Conservation (phyloP, 495 filamentous ascomycete species). For the Tuber umbilicatum region DNA sequence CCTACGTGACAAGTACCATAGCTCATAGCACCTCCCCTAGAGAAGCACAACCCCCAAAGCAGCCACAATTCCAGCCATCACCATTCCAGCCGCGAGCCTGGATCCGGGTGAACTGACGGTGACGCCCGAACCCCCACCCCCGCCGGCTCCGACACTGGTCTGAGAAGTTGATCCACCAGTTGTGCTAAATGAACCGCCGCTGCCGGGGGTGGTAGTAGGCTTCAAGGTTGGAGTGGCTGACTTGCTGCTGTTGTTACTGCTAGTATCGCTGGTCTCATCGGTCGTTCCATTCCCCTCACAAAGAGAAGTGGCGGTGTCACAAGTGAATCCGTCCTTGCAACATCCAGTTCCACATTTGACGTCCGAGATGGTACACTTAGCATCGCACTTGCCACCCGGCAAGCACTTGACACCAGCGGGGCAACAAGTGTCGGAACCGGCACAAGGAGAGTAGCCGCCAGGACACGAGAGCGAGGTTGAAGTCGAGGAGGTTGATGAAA, state of each 20-base stretch:
- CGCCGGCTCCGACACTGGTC: background rate
- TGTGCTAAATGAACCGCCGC: background rate
- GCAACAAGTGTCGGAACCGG: background rate
- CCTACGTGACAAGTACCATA: background rate
- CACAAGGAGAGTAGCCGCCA: background rate
- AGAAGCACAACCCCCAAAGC: background rate
- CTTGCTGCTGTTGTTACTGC: background rate
- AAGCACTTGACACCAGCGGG: background rate
- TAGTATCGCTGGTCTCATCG: background rate
- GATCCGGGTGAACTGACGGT: background rate
- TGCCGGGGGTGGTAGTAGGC: background rate
- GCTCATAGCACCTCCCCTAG: background rate
- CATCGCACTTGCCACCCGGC: background rate
- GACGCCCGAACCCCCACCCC: background rate
- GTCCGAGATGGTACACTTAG: background rate
- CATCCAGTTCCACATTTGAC: background rate
- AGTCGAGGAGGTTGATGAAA: background rate
- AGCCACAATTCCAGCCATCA: background rate
- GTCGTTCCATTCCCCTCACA: background rate
- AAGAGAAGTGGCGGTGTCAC: background rate
- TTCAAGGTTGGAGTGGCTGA: no score
- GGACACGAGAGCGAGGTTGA: background rate
- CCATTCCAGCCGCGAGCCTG: background rate
- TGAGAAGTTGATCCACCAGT: background rate
- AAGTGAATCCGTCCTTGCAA: background rate